Evolutionary conservation across 768 basidiomycete genomes (phyloP), one percentile per base, ranked within the genome.

Genomic region (Clitopilus hobsonii): DNA sequence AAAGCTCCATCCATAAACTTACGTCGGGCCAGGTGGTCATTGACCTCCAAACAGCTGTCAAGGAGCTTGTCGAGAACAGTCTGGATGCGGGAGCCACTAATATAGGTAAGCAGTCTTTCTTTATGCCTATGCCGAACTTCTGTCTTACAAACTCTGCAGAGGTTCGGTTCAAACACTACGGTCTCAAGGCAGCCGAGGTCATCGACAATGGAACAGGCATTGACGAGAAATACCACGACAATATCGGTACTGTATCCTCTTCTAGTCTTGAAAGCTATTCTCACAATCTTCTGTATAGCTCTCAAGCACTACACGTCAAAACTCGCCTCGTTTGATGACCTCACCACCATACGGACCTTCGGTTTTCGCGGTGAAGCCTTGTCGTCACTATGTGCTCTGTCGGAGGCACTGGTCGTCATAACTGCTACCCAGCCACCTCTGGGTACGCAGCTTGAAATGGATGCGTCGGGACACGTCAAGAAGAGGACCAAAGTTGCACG

Each of bases 291-390:
- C 3, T 45, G 2, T 7, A 22, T 54, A 95, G 95, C 85, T 0
- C 72, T 95, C 56, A 98, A 97, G 66, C 91, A 97, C 63, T 84
- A 94, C 65, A 99, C 96, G 0, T 98, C 96, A 5, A 99, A 99
- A 68, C 75, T 99, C 0, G 69, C 83, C 2, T 80, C 84, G 0
- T 93, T 88, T 63, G 71, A 81, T 3, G 91, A 94, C 65, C 80
- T 98, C 2, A 73, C 81, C 2, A 72, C 78, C 0, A 83, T 98
- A 8, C 71, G 72, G 5, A 93, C 94, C 0, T 97, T 98, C 67
- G 96, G 96, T 0, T 99, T 98, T 65, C 82, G 97, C 30, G 97
- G 97, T 14, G 97, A 99, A 71, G 97, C 97, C 0, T 75, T 99
- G 0, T 93, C 94, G 6, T 94, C 96, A 2, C 77, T 99, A 0